phyloP scores from a whole-genome alignment of 2,329 filamentous ascomycete species.

The Colletotrichum cuscutae region DNA sequence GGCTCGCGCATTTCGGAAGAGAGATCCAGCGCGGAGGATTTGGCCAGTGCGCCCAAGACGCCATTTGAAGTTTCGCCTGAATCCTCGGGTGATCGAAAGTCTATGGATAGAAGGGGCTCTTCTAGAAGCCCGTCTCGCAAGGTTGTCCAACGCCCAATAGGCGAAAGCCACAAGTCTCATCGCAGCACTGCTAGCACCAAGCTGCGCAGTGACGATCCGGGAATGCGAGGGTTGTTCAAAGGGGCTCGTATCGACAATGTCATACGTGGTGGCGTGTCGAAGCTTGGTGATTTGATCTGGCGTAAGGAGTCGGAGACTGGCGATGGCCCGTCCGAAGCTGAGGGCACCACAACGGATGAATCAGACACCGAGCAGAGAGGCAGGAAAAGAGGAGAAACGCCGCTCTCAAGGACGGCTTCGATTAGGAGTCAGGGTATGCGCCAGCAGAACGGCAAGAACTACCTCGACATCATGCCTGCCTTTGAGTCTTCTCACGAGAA shows the following conservation, averaged over 20 bases:
- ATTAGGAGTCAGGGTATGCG: slow-evolving; percentile 39
- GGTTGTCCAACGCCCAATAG: slow-evolving; percentile 47
- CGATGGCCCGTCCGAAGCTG: slow-evolving; percentile 43
- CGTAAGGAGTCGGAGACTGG: slow-evolving; percentile 56
- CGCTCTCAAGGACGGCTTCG: slow-evolving; percentile 33
- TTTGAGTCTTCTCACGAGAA: slow-evolving; percentile 50
- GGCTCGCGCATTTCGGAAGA: slow-evolving; percentile 41
- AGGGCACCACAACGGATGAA: slow-evolving; percentile 57
- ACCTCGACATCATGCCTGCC: slow-evolving; percentile 62
- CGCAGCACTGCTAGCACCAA: slow-evolving; percentile 61
- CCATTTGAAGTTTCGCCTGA: slow-evolving; percentile 27
- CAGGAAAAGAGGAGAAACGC: slow-evolving; percentile 45
- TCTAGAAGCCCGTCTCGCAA: slow-evolving; percentile 52
- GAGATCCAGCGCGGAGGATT: slow-evolving; percentile 38
- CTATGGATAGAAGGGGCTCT: slow-evolving; percentile 44
- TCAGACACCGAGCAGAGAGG: slow-evolving; percentile 59
- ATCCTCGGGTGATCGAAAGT: slow-evolving; percentile 35
- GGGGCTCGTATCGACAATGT: slow-evolving; percentile 79
- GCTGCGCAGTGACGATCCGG: slow-evolving; percentile 55
- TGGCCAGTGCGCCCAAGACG: slow-evolving; percentile 41
- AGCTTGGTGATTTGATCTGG: slow-evolving; percentile 67
- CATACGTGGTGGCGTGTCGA: slow-evolving; percentile 69
- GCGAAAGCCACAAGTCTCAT: slow-evolving; percentile 60
- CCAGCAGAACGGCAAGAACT: slow-evolving; percentile 53
- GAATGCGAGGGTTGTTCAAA: slow-evolving; percentile 81